Evolutionary conservation across 1,139 yeast species (phyloP).

Genomic region (Kazachstania sp.): DNA sequence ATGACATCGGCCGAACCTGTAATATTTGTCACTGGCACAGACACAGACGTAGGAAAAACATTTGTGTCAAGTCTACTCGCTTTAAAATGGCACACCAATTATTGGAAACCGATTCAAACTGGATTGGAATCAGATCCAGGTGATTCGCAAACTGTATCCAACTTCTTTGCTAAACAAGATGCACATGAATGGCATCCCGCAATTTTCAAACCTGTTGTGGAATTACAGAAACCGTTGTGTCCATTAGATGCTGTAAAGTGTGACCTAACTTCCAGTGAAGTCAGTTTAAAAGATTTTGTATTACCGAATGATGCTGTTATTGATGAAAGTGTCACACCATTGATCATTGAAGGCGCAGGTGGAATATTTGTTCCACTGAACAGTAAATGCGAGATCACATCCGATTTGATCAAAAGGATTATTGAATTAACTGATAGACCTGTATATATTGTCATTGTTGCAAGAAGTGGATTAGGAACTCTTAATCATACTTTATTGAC

Average conservation of each 20-base stretch:
- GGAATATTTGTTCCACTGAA: slow-evolving; percentile 30
- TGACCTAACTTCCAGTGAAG: slow-evolving; percentile 9
- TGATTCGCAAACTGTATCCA: slow-evolving; percentile 24
- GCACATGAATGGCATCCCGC: slow-evolving; percentile 10
- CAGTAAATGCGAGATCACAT: slow-evolving; percentile 18
- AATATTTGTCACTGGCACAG: slow-evolving; percentile 32
- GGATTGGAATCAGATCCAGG: slow-evolving; percentile 29
- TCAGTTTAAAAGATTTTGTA: slow-evolving; percentile 11
- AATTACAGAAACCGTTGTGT: slow-evolving; percentile 25
- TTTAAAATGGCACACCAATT: slow-evolving; percentile 26
- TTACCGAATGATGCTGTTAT: slow-evolving; percentile 13
- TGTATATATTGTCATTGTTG: slow-evolving; percentile 26
- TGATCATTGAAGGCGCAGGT: slow-evolving; percentile 33
- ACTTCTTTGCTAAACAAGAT: slow-evolving; percentile 1
- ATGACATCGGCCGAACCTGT: slow-evolving; percentile 2
- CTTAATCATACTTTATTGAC: slow-evolving; percentile 31
- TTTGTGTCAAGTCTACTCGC: slow-evolving; percentile 28
- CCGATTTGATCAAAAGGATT: slow-evolving; percentile 24
- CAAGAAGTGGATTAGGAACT: slow-evolving; percentile 31
- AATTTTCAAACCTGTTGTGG: slow-evolving; percentile 18
- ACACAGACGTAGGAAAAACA: slow-evolving; percentile 33
- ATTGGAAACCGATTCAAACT: slow-evolving; percentile 33
- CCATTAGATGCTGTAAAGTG: slow-evolving; percentile 30
- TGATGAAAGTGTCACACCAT: slow-evolving; percentile 7
- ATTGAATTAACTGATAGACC: slow-evolving; percentile 9